phyloP scores from a whole-genome alignment of 2,329 filamentous ascomycete species.

The Aureobasidium namibiae region DNA sequence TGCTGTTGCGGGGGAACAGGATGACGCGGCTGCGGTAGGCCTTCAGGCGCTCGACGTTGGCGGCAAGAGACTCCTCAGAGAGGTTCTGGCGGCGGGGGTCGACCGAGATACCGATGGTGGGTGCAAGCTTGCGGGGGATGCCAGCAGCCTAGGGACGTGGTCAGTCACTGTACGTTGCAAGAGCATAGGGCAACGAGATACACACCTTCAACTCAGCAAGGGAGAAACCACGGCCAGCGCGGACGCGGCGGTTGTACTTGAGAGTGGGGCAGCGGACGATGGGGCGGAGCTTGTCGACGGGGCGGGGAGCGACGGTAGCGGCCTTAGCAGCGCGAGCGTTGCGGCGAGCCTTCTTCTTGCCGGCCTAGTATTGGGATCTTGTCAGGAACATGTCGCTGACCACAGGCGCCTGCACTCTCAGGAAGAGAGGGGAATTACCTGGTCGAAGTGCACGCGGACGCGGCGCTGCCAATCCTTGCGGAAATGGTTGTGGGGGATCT shows the following conservation, averaged over 20 bases:
- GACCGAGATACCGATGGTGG: conserved; percentile 94
- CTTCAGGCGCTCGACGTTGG: conserved; percentile 96
- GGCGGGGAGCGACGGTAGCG: conserved; percentile 87
- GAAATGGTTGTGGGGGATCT: conserved; percentile 97
- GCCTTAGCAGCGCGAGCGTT: conserved; percentile 91
- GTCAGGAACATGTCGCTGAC: conserved; percentile 29
- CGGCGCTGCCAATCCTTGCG: conserved; percentile 99
- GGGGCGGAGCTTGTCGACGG: conserved; percentile 93
- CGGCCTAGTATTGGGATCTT: conserved; percentile 56
- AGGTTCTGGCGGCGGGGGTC: conserved; percentile 96
- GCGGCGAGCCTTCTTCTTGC: conserved; percentile 89
- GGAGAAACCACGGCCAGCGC: conserved; percentile 95
- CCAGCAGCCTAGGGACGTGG: conserved; percentile 65
- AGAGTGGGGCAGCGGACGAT: conserved; percentile 95
- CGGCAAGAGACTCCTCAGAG: conserved; percentile 85
- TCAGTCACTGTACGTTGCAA: background rate
- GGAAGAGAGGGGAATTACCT: conserved; percentile 63
- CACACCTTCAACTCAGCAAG: conserved; percentile 94
- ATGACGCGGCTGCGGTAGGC: conserved; percentile 95
- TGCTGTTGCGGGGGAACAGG: conserved; percentile 92
- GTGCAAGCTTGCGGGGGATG: conserved; percentile 87
- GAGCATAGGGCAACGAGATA: background rate
- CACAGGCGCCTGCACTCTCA: conserved; percentile 48
- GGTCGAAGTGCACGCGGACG: conserved; percentile 99
- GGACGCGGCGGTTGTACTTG: conserved; percentile 97